Evolutionary conservation across 257 asterid genomes (phyloP).

Genomic region (Capsicum chinense): DNA sequence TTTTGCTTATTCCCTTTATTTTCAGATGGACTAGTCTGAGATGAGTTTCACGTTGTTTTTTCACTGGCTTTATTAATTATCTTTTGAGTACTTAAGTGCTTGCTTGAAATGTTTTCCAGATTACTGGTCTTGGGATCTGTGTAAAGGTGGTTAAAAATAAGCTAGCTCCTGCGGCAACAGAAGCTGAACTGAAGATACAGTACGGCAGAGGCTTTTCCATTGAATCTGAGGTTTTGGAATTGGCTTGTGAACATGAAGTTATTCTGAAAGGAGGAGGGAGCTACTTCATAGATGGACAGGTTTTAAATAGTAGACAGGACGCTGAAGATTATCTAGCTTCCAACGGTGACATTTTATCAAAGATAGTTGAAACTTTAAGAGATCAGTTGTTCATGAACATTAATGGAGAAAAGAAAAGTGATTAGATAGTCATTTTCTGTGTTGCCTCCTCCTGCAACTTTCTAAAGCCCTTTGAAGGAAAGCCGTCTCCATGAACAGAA

Average conservation of each 20-base stretch:
- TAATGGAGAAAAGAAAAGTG: neutral
- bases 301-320: conserved; percentile 59
- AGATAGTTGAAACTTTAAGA: conserved; percentile 61
- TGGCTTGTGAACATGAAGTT: conserved; percentile 87
- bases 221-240: conserved; percentile 73
- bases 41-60: conserved; percentile 22
- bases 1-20: neutral
- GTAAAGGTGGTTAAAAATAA: conserved; percentile 89
- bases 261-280: conserved; percentile 58
- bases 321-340: conserved; percentile 64
- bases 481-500: neutral
- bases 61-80: conserved; percentile 14
- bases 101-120: conserved; percentile 50
- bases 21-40: neutral
- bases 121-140: conserved; percentile 77
- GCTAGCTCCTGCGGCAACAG: conserved; percentile 75
- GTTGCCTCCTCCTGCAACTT: neutral
- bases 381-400: conserved; percentile 53
- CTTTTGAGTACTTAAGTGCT: neutral
- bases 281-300: conserved; percentile 64
- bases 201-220: conserved; percentile 76
- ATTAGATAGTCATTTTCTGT: neutral
- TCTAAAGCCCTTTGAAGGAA: neutral
- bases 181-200: conserved; percentile 67
- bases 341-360: conserved; percentile 55